A percentile compares a stretch with the other conserved stretches of the same genome.
Conservation (phyloP, 352 stramenopile species). For the Thraustochytrium sp. region DNA sequence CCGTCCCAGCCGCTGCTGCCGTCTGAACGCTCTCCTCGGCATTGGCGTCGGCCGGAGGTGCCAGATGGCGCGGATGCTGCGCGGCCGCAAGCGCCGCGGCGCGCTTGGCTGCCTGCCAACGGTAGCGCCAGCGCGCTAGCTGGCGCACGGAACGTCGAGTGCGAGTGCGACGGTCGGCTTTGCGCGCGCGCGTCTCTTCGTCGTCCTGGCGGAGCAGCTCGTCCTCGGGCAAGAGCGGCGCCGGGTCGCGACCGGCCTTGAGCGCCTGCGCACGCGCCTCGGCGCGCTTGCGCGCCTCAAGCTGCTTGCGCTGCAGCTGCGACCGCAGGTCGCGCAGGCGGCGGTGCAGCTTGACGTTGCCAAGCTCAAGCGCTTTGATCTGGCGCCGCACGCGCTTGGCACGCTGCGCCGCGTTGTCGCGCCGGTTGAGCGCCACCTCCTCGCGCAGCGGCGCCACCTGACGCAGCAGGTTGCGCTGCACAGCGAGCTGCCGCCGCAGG, state of each 20-base stretch:
- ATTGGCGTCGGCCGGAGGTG: not conserved
- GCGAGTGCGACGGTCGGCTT: not conserved
- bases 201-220: slow-evolving; percentile 1
- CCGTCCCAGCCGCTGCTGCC: no score
- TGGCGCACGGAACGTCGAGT: not conserved
- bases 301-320: not conserved
- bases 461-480: not conserved
- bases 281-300: not conserved
- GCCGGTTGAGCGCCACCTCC: not conserved
- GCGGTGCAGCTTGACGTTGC: not conserved
- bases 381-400: slow-evolving; percentile 20
- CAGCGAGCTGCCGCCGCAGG: not conserved
- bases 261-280: not conserved
- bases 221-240: not conserved
- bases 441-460: not conserved
- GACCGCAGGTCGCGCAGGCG: slow-evolving; percentile 17
- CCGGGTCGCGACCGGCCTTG: not conserved
- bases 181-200: slow-evolving; percentile 29
- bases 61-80: not conserved
- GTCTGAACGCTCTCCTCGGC: no score
- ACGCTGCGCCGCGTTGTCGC: not conserved
- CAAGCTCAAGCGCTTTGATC: slow-evolving; percentile 27
- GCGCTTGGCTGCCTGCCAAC: slow-evolving; percentile 14
- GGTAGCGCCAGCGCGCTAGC: slow-evolving; percentile 18
- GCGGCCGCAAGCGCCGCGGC: not conserved